Percentiles rank a stretch among this genome's conserved stretches.
phyloP scores from a whole-genome alignment of 1,284 basidiomycete genomes.

The Pyrrhoderma lamaoense region DNA sequence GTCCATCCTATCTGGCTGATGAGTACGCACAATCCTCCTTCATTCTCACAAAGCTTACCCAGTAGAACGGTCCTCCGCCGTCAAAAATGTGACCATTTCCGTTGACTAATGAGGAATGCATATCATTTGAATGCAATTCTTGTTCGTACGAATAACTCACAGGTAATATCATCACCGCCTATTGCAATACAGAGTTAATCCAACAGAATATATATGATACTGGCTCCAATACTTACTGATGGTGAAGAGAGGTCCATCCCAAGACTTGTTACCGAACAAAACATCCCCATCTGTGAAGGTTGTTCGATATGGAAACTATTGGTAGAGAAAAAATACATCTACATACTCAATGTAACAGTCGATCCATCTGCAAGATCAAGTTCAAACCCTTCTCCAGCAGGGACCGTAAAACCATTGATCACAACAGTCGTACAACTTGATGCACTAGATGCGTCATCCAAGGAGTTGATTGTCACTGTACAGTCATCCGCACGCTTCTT shows the following conservation, averaged over 20 bases:
- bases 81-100: constrained; percentile 35
- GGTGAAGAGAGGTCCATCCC: constrained; percentile 30
- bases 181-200: background rate
- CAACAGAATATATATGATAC: no score
- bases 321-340: background rate
- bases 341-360: constrained; percentile 32
- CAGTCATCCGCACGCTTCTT: constrained; percentile 23
- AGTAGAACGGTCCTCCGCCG: constrained; percentile 34
- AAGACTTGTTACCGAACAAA: constrained; percentile 27
- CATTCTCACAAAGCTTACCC: constrained; percentile 21
- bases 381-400: constrained; percentile 28
- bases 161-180: constrained; percentile 26
- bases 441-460: constrained; percentile 36
- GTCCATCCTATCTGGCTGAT: constrained; percentile 34
- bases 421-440: constrained; percentile 40
- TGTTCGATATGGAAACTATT: background rate
- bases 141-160: constrained; percentile 19
- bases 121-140: no score
- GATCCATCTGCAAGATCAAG: constrained; percentile 25
- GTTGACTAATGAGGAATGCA: constrained; percentile 25
- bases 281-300: constrained; percentile 26
- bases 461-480: constrained; percentile 36
- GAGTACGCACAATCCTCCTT: background rate
- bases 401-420: constrained; percentile 37
- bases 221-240: constrained; percentile 17